Conservation (phyloP, 495 filamentous ascomycete species). For the Penicillium riverlandense region DNA sequence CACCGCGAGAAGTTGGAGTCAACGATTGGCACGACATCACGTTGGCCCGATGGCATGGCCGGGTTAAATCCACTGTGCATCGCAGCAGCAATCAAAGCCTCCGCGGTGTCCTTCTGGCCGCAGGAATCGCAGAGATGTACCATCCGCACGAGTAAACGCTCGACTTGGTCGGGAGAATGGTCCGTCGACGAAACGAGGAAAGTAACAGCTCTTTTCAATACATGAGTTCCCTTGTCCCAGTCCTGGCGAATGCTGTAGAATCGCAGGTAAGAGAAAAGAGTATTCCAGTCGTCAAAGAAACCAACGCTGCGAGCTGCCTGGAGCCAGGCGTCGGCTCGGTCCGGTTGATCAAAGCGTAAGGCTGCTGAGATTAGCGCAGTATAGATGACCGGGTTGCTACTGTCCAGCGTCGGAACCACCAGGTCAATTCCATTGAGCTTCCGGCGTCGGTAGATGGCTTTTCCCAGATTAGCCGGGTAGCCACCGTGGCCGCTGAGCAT, state of each 20-base stretch:
- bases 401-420: constrained; percentile 27
- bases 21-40: constrained; percentile 18
- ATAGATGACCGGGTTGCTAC: constrained; percentile 28
- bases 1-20: constrained; percentile 21
- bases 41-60: constrained; percentile 14
- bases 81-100: constrained; percentile 29
- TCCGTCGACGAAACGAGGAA: constrained; percentile 30
- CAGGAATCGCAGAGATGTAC: constrained; percentile 33
- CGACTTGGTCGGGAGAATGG: constrained; percentile 14
- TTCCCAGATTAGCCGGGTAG: constrained; percentile 28
- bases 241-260: constrained; percentile 34
- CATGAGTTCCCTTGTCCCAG: constrained; percentile 28
- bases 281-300: constrained; percentile 34
- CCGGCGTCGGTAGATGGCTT: constrained; percentile 11
- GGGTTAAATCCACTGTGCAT: constrained; percentile 32
- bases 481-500: constrained; percentile 29
- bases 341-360: constrained; percentile 36
- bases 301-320: constrained; percentile 28
- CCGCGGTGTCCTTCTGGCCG: constrained; percentile 18
- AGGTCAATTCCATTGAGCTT: constrained; percentile 32
- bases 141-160: constrained; percentile 33
- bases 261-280: constrained; percentile 29
- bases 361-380: constrained; percentile 27
- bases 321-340: constrained; percentile 38
- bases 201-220: constrained; percentile 27